Evolutionary conservation across 2,329 filamentous ascomycete genomes (phyloP), one percentile per base, ranked within the genome.

Genomic region (Fusarium lateritium): DNA sequence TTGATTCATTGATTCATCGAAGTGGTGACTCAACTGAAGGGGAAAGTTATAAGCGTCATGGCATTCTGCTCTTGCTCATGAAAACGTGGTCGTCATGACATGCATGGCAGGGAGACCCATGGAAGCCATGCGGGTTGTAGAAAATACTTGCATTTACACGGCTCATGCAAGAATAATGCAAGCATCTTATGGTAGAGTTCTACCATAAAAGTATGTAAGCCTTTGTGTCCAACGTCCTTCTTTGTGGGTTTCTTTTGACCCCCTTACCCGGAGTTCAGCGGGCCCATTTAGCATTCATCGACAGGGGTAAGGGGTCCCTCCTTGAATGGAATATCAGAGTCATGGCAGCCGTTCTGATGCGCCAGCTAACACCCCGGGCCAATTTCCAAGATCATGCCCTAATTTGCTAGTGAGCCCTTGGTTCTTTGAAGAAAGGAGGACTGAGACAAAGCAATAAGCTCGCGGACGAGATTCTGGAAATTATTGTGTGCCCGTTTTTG

Each of bases 371-470:
- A 57, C 26, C 26, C 62, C 52, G 47, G 49, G 28, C 59, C 65
- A 74, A 72, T 74, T 71, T 73, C 72, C 64, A 74, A 52, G 43
- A 44, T 46, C 55, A 58, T 70, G 52, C 66, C 67, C 69, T 71
- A 67, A 46, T 60, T 54, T 58, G 26, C 59, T 66, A 70, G 62
- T 65, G 34, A 63, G 22, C 53, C 62, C 62, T 67, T 59, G 49
- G 52, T 45, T 24, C 40, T 62, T 50, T 59, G 36, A 28, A 10
- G 28, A 69, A 73, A 69, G 62, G 66, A 70, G 69, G 56, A 51
- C 42, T 51, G 58, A 73, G 65, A 74, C 62, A 74, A 44, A 49
- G 36, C 55, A 63, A 56, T 45, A 49, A 56, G 52, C 43, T 72
- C 42, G 24, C 44, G 53, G 46, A 45, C 36, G 47, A 49, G 58